A percentile compares a stretch with the other conserved stretches of the same genome.
Evolutionary conservation across 805 yeast species (phyloP).

Genomic region (Saccharomycopsis babjevae): DNA sequence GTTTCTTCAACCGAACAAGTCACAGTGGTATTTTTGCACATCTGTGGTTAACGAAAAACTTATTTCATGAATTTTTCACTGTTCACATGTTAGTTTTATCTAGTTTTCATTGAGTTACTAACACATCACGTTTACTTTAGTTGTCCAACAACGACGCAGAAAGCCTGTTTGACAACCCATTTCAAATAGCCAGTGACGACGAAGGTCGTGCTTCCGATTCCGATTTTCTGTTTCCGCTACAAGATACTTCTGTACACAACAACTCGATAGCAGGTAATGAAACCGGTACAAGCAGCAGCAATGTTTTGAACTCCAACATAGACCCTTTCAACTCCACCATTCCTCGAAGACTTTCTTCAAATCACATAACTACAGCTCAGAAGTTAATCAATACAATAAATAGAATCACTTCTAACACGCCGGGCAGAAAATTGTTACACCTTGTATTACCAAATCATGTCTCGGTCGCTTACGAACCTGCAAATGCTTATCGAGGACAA

Average conservation of each 20-base stretch:
- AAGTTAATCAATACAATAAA: conserved; percentile 5
- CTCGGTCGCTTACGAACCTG: background rate
- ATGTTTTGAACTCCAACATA: background rate
- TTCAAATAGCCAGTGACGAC: background rate
- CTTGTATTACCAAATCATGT: conserved; percentile 10
- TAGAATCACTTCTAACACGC: conserved; percentile 14
- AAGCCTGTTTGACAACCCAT: background rate
- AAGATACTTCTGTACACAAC: background rate
- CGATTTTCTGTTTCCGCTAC: background rate
- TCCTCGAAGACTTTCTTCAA: background rate
- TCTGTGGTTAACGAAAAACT: too few species aligned
- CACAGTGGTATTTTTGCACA: too few species aligned
- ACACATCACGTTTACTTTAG: background rate
- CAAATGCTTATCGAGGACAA: conserved; percentile 12
- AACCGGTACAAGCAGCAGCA: background rate
- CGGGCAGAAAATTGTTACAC: conserved; percentile 10
- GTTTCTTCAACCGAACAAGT: too few species aligned
- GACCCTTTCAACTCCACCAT: background rate
- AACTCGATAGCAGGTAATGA: background rate
- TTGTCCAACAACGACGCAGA: background rate
- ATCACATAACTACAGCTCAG: background rate
- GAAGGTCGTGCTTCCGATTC: background rate
- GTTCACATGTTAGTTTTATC: too few species aligned
- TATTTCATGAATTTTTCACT: too few species aligned
- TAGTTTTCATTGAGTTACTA: background rate